Percentiles rank a stretch among this genome's conserved stretches.
phyloP scores from a whole-genome alignment of 441 rosid genomes.

The Dalechampia spathulata region DNA sequence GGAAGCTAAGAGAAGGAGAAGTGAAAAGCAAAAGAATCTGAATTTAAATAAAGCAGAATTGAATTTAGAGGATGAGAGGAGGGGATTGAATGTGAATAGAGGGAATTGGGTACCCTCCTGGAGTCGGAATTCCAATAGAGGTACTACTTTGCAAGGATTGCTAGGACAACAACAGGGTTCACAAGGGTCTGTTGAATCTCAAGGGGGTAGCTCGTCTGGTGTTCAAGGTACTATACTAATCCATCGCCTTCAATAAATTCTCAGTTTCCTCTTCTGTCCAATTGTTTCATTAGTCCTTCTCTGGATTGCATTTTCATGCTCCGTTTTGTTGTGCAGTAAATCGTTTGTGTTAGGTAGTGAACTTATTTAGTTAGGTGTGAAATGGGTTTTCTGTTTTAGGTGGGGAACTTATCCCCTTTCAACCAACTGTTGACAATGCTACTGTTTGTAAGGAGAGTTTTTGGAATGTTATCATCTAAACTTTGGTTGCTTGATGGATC shows the following conservation, averaged over 20 bases:
- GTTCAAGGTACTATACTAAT: conserved; percentile 40
- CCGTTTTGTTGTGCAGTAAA: neutral
- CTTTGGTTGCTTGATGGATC: conserved; percentile 2
- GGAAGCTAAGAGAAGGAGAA: conserved; percentile 83
- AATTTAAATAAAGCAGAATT: conserved; percentile 29
- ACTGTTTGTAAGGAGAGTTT: neutral
- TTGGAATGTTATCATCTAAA: neutral
- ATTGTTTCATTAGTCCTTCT: neutral
- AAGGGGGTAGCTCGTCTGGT: conserved; percentile 52
- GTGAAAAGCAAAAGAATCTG: conserved; percentile 70
- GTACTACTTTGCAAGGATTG: conserved; percentile 36
- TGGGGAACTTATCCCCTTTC: neutral
- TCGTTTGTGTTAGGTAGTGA: neutral
- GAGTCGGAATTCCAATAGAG: conserved; percentile 23
- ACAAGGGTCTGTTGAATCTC: conserved; percentile 50
- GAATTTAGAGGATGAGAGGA: conserved; percentile 33
- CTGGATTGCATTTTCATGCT: neutral
- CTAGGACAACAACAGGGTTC: conserved; percentile 20
- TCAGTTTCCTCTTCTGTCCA: neutral
- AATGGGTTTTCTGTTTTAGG: neutral
- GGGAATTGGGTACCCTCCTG: conserved; percentile 29
- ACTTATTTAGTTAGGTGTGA: neutral
- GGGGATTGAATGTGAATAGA: conserved; percentile 11
- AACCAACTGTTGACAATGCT: neutral
- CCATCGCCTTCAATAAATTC: neutral